Evolutionary conservation across 192 early-diverging fungal genomes (phyloP).

Genomic region (Anaeromyces robustus): DNA sequence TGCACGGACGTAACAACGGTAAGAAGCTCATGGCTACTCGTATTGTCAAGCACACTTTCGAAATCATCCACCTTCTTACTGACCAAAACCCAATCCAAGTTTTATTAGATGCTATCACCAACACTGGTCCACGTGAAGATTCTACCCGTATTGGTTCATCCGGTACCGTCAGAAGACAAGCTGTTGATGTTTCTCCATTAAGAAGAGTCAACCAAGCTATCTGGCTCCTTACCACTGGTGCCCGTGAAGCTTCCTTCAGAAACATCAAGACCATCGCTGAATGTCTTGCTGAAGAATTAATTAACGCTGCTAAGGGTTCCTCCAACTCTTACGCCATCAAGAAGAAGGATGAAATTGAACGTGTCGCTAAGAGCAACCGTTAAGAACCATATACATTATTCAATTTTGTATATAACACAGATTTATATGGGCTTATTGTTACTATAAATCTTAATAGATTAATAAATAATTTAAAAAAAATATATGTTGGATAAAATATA

Average conservation of each 20-base stretch:
- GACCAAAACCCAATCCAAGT: constrained; percentile 98
- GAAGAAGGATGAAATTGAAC: constrained; percentile 98
- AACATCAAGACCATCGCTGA: constrained; percentile 99
- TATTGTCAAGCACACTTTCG: constrained; percentile 98
- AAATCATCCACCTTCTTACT: constrained; percentile 96
- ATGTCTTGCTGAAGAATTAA: constrained; percentile 98
- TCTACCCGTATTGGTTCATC: constrained; percentile 94
- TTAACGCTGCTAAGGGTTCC: constrained; percentile 96
- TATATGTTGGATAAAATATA: no score
- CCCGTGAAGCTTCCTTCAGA: constrained; percentile 96
- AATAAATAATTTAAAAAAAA: neutral
- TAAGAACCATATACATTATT: neutral
- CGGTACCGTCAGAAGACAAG: constrained; percentile 97
- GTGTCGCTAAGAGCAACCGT: constrained; percentile 28
- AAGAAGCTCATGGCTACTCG: constrained; percentile 99
- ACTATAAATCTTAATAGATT: neutral
- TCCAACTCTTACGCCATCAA: constrained; percentile 99
- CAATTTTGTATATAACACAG: neutral
- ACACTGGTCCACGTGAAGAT: constrained; percentile 98
- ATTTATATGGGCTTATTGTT: neutral
- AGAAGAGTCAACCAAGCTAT: constrained; percentile 95
- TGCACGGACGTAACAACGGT: constrained; percentile 99
- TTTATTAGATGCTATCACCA: constrained; percentile 94
- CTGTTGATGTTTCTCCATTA: constrained; percentile 97
- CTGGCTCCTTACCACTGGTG: constrained; percentile 82